Conservation (phyloP, 139 green algal genomes). For the Chlorella vulgaris region DNA sequence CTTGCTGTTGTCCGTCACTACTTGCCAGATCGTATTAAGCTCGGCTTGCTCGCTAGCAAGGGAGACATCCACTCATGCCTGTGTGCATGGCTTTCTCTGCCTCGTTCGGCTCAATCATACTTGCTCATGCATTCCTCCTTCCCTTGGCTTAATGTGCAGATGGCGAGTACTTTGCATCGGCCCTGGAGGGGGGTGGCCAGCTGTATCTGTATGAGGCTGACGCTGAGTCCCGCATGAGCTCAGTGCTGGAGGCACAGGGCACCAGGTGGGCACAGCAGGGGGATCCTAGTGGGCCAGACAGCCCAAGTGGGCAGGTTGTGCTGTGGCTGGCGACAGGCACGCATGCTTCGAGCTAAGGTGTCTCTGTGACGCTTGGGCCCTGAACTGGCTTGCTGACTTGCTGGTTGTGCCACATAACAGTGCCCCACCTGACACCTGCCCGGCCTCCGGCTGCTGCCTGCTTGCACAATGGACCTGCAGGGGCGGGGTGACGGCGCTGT, state of each 20-base stretch:
- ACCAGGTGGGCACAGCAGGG: too few species aligned
- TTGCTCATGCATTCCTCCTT: not conserved
- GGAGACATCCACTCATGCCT: not conserved
- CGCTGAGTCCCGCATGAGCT: not conserved
- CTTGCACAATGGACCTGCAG: conserved; percentile 37
- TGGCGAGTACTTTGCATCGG: conserved; percentile 9
- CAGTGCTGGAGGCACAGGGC: conserved; percentile 18
- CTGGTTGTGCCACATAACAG: not conserved
- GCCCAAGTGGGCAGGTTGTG: conserved; percentile 3
- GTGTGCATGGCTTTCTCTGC: not conserved
- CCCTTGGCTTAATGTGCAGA: too few species aligned
- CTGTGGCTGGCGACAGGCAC: not conserved
- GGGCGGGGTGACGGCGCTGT: conserved; percentile 61
- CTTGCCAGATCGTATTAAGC: not conserved
- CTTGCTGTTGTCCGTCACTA: not conserved
- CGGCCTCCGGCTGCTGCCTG: not conserved
- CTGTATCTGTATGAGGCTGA: conserved; percentile 8
- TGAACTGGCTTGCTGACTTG: not conserved
- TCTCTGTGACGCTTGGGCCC: too few species aligned
- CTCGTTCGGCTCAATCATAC: not conserved
- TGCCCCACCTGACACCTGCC: not conserved
- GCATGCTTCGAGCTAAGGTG: not conserved
- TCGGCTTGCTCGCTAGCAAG: not conserved
- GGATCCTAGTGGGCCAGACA: too few species aligned
- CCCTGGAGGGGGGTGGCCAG: not conserved